phyloP scores from a whole-genome alignment of 495 filamentous ascomycete species.

The Xylaria telfairii region DNA sequence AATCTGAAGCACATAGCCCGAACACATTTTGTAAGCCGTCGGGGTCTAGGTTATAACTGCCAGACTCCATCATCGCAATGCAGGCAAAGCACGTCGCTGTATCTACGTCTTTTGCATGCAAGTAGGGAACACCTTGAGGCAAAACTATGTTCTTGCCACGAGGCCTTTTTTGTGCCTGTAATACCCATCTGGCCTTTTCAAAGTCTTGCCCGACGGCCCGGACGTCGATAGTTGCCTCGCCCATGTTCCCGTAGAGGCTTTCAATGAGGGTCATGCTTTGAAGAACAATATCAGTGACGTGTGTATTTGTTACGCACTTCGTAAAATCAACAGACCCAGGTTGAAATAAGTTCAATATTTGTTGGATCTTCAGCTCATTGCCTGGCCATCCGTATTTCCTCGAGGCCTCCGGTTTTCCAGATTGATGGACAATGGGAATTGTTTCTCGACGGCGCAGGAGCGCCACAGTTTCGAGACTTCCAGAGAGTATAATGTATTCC shows the following conservation, averaged over 20 bases:
- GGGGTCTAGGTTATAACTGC: conserved; percentile 34
- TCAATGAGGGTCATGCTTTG: conserved; percentile 1
- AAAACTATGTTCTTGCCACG: background rate
- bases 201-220: conserved; percentile 3
- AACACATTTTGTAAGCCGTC: conserved; percentile 32
- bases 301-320: background rate
- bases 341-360: conserved; percentile 5
- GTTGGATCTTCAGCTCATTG: background rate
- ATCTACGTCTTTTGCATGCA: conserved; percentile 3
- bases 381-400: background rate
- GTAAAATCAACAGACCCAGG: conserved; percentile 11
- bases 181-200: background rate
- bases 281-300: background rate
- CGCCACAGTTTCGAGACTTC: conserved; percentile 7
- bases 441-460: background rate
- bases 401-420: background rate
- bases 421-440: background rate
- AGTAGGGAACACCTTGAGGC: background rate
- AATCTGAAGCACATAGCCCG: conserved; percentile 42
- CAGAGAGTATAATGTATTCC: background rate
- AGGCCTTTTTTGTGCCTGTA: background rate
- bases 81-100: conserved; percentile 34
- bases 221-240: conserved; percentile 9
- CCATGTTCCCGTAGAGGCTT: conserved; percentile 10
- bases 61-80: conserved; percentile 41